These are phyloP conservation scores for Penicillium macrosclerotiorum DNA, from an alignment of 495 filamentous ascomycete genomes.

Conservation along the genomic window DNA sequence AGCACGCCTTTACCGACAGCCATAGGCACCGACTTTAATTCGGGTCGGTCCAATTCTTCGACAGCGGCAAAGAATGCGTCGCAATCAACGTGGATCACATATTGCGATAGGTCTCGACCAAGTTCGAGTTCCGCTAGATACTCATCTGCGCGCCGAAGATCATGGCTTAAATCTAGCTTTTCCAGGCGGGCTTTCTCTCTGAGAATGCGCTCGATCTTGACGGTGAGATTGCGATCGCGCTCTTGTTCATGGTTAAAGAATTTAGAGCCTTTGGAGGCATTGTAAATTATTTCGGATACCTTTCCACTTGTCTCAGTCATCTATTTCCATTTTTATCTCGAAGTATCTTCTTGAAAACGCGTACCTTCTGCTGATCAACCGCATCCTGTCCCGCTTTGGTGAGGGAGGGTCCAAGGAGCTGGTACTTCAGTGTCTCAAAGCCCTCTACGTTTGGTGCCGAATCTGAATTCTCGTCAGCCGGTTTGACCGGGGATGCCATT, in stretches of 20 bases:
- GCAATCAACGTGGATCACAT: constrained; percentile 90
- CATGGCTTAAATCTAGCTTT: constrained; percentile 66
- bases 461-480: constrained; percentile 11
- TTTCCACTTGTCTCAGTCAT: constrained; percentile 22
- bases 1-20: constrained; percentile 90
- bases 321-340: background rate
- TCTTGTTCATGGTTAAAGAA: constrained; percentile 92
- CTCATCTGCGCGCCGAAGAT: constrained; percentile 76
- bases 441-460: constrained; percentile 18
- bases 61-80: constrained; percentile 98
- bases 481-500: constrained; percentile 25
- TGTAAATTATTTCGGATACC: constrained; percentile 97
- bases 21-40: constrained; percentile 86
- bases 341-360: constrained; percentile 1
- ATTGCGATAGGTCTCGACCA: constrained; percentile 76
- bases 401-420: constrained; percentile 85
- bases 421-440: constrained; percentile 61
- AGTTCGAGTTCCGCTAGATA: constrained; percentile 76
- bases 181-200: constrained; percentile 75
- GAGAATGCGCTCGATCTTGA: constrained; percentile 81
- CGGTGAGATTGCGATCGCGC: constrained; percentile 77
- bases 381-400: constrained; percentile 92
- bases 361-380: constrained; percentile 91
- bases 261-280: constrained; percentile 93
- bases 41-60: constrained; percentile 86